Base-by-base conservation (phyloP, 257 asterid species). In the Ocimum tenuiflorum region DNA sequence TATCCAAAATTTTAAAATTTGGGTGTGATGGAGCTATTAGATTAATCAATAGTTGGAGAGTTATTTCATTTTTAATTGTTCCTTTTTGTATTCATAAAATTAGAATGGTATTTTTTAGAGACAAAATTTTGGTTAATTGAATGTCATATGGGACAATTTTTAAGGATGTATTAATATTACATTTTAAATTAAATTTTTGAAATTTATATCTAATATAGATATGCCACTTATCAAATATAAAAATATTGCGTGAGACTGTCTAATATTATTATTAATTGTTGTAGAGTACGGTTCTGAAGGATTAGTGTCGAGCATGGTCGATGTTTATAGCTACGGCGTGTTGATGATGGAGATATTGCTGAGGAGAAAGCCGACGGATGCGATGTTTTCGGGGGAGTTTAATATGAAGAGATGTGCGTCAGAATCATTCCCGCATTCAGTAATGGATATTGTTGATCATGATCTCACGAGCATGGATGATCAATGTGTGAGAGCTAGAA, bases 231-330 rank as follows among this genome's bases (percentile, higher is more conserved):
- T 27, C 42, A 1, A 36, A 36, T 8, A 8, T 8, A 36, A 7
- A 8, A 27, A 36, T 7, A 11, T 36, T 36, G 42, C 9, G 42
- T 8, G 42, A 9, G 42, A 7, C 42, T 0, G 42, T 53, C 41
- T 53, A 2, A 24, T 13, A 2, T 9, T 31, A 12, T 22, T 4
- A 27, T 27, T 27, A 4, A 27, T 27, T 4, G 4, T 24, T 45
- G 57, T n/a, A 62, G 68, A 62, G 57, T 62, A 62, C 1, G 68
- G 68, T 10, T 45, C 45, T 11, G 31, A 62, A 8, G 68, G 68
- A 45, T 15, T 62, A 3, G 20, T 62, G 29, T 43, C 68, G 5
- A 29, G 31, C 19, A 46, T 15, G 68, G 68, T 46, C 57, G 68
- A 62, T 62, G 68, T 62, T 2, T 55, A 55, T 3, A 55, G 62